These are phyloP conservation scores for Fistulina hepatica DNA, from an alignment of 1,284 basidiomycete species.

Conservation along the genomic window DNA sequence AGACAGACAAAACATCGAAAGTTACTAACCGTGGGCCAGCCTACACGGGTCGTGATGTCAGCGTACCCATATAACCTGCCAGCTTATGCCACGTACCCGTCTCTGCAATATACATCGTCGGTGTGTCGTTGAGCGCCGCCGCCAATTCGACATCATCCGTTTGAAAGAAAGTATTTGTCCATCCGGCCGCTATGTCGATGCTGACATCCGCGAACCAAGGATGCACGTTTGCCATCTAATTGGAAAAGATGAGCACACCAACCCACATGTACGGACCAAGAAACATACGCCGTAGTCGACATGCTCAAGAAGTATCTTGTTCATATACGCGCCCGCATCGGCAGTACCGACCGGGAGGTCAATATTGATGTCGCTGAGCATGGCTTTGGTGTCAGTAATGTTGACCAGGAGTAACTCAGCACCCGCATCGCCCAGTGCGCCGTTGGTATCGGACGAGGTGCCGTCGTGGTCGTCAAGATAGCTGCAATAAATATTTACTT, in stretches of 20 bases:
- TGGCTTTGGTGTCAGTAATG: slow-evolving; percentile 53
- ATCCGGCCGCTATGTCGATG: slow-evolving; percentile 54
- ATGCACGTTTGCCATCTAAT: slow-evolving; percentile 70
- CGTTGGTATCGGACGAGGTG: slow-evolving; percentile 34
- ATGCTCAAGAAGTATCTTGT: slow-evolving; percentile 50
- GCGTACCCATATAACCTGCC: background rate
- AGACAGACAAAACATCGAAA: background rate
- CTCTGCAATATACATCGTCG: slow-evolving; percentile 79
- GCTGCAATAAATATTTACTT: slow-evolving; percentile 25
- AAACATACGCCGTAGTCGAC: slow-evolving; percentile 66
- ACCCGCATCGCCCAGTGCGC: slow-evolving; percentile 43
- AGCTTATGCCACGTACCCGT: slow-evolving; percentile 46
- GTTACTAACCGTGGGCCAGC: slow-evolving; percentile 73
- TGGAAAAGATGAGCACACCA: background rate
- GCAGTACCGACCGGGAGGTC: slow-evolving; percentile 73
- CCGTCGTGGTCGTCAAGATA: slow-evolving; percentile 38
- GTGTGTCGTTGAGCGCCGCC: slow-evolving; percentile 42
- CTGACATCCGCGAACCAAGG: slow-evolving; percentile 75
- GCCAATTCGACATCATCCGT: slow-evolving; percentile 46
- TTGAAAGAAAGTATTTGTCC: slow-evolving; percentile 38
- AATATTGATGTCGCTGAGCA: slow-evolving; percentile 44
- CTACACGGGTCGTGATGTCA: background rate
- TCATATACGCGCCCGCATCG: slow-evolving; percentile 86
- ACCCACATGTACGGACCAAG: background rate
- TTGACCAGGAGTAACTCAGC: slow-evolving; percentile 45